These are phyloP conservation scores for Mycena kentingensis DNA, from an alignment of 768 basidiomycete genomes.

Conservation along the genomic window DNA sequence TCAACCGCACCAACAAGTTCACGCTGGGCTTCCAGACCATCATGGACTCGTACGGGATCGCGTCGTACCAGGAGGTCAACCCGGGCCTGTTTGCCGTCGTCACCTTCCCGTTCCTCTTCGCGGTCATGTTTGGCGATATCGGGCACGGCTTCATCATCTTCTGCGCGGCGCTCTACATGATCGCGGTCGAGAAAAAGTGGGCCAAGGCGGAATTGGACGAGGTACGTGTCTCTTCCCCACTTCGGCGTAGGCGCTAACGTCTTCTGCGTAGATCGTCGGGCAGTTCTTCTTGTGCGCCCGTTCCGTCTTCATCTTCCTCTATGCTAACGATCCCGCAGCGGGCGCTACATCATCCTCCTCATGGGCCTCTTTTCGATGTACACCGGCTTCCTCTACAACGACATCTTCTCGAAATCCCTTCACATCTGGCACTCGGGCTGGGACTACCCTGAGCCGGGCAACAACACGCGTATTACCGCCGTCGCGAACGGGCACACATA, in stretches of 20 bases:
- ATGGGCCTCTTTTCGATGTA: conserved; percentile 99
- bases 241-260: conserved; percentile 7
- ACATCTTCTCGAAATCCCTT: conserved; percentile 93
- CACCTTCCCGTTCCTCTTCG: conserved; percentile 98
- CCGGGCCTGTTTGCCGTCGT: conserved; percentile 90
- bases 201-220: conserved; percentile 75
- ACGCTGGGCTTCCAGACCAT: conserved; percentile 97
- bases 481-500: conserved; percentile 71
- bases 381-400: conserved; percentile 98
- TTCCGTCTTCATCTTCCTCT: conserved; percentile 9
- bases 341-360: conserved; percentile 96
- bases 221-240: conserved; percentile 39
- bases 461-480: conserved; percentile 47
- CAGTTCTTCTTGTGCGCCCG: conserved; percentile 89
- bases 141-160: conserved; percentile 91
- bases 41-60: conserved; percentile 96
- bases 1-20: conserved; percentile 92
- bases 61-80: conserved; percentile 94
- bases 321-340: conserved; percentile 50
- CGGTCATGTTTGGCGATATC: conserved; percentile 99
- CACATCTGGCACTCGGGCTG: conserved; percentile 89
- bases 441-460: conserved; percentile 60
- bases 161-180: conserved; percentile 78
- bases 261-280: conserved; percentile 62
- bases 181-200: conserved; percentile 79